Evolutionary conservation across 495 filamentous ascomycete genomes (phyloP), one percentile per base, ranked within the genome.

Genomic region (Hypoxylon subgilvum): DNA sequence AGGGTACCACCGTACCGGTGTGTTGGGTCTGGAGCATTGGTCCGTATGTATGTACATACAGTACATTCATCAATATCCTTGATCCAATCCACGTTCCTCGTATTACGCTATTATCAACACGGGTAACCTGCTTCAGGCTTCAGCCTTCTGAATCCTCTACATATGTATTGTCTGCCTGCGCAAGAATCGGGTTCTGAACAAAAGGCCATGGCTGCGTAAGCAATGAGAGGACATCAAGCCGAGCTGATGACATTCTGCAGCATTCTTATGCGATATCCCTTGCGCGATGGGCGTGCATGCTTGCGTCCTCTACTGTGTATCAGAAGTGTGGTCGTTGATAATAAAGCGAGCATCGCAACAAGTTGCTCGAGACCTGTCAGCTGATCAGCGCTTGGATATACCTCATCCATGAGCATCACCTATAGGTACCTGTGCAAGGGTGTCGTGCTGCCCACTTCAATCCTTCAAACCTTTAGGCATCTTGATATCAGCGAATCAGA

Each of bases 391-490:
- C 43, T 50, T 30, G 32, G 44, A 54, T 51, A 64, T 64, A 58
- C 44, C 49, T 54, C 49, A 50, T 40, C 31, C 49, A 46, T 54
- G 7, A 55, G 27, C 30, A 41, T 46, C 31, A 35, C 44, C 45
- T 64, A 54, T 49, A 54, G n/a, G n/a, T n/a, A n/a, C n/a, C n/a
- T n/a, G n/a, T 54, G 50, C 53, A 58, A 54, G 61, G 61, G 31
- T 64, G 38, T 46, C 32, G 31, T 49, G 54, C 42, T 51, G 27
- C 44, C 18, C 36, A 46, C 23, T 22, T 32, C 31, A 48, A 64
- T 58, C 61, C 61, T 64, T 64, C 47, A 16, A 48, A 28, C 52
- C 30, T 17, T 22, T 16, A 44, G 28, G 9, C 46, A 58, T 18
- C 21, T 4, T 36, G 32, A 19, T 51, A 36, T 19, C 14, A 40